Base-by-base conservation (phyloP, 495 filamentous ascomycete species). In the Hypoxylon trugodes region DNA sequence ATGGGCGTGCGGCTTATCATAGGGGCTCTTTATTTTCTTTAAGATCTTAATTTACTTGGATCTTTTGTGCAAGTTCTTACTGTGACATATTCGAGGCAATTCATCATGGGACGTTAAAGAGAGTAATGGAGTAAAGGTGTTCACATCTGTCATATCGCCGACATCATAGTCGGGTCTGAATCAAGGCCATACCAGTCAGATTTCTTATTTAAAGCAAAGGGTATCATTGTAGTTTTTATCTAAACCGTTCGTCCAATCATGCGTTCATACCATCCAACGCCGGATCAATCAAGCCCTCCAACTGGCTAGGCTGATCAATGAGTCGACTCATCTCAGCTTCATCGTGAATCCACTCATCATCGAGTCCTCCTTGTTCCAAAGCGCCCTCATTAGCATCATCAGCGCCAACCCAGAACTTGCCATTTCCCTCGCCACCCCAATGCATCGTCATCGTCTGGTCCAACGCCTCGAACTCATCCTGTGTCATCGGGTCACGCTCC, bases 361-460 rank as follows among this genome's bases (percentile, higher is more conserved):
- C 60, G 16, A 36, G 21, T 28, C 42, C 22, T 3, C 9, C 19
- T 18, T 18, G 10, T 2, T 9, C 51, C 21, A 30, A 43, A 49
- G 19, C 15, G 13, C 6, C 16, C 9, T 16, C 15, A 6, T 30
- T 33, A 13, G 28, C 24, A 28, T 22, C 21, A 16, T 60, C 61
- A 3, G 51, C 66, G n/a, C 76, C 78, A 40, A 79, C 60, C 81
- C 79, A 82, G 69, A 83, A 81, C 7, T 71, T 38, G 0, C 66
- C 75, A 13, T 73, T 73, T n/a, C 65, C 25, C n/a, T 19, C 51
- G 3, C 53, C 43, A 1, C 53, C 49, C 47, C 57, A 55, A n/a
- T 41, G 40, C 4, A 48, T n/a, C 32, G 13, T 19, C 28, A 48
- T 50, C 41, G 45, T 59, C 2, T 37, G 19, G 10, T 51, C 38